Evolutionary conservation across 768 basidiomycete genomes (phyloP), one percentile per base, ranked within the genome.

Genomic region (Mycena floridula): DNA sequence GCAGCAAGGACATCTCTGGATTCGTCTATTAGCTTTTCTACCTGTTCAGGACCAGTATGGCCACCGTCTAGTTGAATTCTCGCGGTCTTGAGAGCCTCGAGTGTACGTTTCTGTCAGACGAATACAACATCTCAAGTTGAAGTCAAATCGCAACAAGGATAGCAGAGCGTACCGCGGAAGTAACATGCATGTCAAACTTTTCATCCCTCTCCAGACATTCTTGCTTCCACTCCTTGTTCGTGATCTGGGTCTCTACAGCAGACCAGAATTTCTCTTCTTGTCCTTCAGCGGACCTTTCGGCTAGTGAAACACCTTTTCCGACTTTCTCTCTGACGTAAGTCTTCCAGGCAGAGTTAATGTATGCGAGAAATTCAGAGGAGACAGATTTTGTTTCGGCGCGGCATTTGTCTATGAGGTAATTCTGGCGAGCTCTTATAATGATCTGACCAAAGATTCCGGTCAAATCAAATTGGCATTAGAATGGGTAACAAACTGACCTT

Each of bases 101-200:
- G 51, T 56, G 73, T 52, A 62, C 75, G 62, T 59, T 72, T 57
- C 76, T 82, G 68, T 63, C 53, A 32, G 30, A 28, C 41, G 25
- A 30, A 27, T 30, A n/a, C 45, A 51, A 43, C 49, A 38, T 51
- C 36, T 25, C 39, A 5, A 21, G 28, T 21, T 26, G 36, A 49
- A 42, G 40, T 48, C 51, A 28, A 26, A 25, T 37, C 39, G 56
- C 40, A n/a, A n/a, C n/a, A n/a, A n/a, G n/a, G n/a, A n/a, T n/a
- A n/a, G n/a, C n/a, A n/a, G n/a, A 20, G 68, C 81, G 58, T 60
- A 91, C 89, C 53, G 95, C 79, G 47, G 85, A 76, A 28, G 78
- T 66, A 55, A 91, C 77, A 65, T 94, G 70, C 89, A 97, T 87
- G 42, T 84, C 81, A 56, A 94, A 94, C 65, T 95, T 97, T 66